Conservation (phyloP, 192 early-diverging fungal species). For the Diversispora eburnea region DNA sequence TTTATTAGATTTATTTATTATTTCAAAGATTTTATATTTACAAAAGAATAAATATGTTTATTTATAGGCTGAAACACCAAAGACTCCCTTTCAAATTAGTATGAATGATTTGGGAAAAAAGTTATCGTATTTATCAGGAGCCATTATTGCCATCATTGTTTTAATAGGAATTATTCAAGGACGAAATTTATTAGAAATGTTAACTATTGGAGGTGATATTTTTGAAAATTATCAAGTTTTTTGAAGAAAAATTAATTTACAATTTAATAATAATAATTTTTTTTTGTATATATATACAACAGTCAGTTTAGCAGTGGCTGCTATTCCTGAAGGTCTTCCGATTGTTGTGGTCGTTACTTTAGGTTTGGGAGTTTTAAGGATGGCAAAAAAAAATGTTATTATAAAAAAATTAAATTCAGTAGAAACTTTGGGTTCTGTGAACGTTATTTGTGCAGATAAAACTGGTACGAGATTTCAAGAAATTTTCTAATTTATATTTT, state of each 20-base stretch:
- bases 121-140: conserved; percentile 81
- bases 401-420: conserved; percentile 94
- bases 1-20: background rate
- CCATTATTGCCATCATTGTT: conserved; percentile 78
- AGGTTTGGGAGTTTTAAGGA: conserved; percentile 85
- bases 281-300: background rate
- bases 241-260: background rate
- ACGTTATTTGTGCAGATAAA: conserved; percentile 95
- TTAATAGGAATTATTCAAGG: conserved; percentile 86
- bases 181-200: conserved; percentile 90
- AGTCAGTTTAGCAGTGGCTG: conserved; percentile 91
- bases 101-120: conserved; percentile 95
- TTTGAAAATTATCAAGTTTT: background rate
- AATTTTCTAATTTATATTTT: too few species aligned
- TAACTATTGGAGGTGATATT: conserved; percentile 78
- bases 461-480: conserved; percentile 52
- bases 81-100: conserved; percentile 88
- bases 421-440: conserved; percentile 91
- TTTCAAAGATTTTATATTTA: background rate
- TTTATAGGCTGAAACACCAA: conserved; percentile 70
- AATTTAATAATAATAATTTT: too few species aligned
- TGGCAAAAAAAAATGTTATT: conserved; percentile 90
- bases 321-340: conserved; percentile 97
- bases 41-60: background rate
- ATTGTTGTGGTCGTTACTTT: conserved; percentile 97